phyloP scores from a whole-genome alignment of 495 filamentous ascomycete species.

The Hypomontagnella monticulosa region DNA sequence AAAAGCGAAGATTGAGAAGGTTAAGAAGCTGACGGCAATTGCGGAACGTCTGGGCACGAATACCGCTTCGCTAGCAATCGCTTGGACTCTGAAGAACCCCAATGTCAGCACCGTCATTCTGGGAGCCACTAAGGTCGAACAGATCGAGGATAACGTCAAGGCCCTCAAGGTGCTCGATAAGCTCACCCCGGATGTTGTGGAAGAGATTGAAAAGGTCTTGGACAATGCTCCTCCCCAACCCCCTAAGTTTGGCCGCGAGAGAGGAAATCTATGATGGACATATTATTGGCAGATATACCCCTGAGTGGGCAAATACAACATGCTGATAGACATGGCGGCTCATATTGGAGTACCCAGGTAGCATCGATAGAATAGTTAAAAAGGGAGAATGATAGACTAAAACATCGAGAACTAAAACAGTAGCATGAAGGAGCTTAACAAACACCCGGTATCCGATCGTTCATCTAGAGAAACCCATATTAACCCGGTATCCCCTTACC shows the following conservation, averaged over 20 bases:
- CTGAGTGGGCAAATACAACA: neutral
- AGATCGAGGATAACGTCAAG: conserved; percentile 74
- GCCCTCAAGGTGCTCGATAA: conserved; percentile 70
- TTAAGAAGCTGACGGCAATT: conserved; percentile 62
- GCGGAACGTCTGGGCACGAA: conserved; percentile 72
- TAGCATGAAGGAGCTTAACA: too few species aligned
- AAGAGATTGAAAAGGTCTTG: conserved; percentile 70
- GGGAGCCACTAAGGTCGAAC: conserved; percentile 75
- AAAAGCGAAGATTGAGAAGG: conserved; percentile 54
- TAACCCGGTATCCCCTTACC: too few species aligned
- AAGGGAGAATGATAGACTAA: too few species aligned
- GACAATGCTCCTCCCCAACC: conserved; percentile 34
- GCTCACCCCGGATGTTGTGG: conserved; percentile 72
- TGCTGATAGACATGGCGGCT: too few species aligned
- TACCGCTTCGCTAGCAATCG: conserved; percentile 65
- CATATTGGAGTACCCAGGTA: too few species aligned
- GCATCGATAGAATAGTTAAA: too few species aligned
- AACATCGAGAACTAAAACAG: too few species aligned
- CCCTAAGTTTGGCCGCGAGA: conserved; percentile 30
- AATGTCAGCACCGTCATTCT: conserved; percentile 78
- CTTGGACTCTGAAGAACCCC: conserved; percentile 81
- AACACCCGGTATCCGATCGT: too few species aligned
- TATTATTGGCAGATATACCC: neutral
- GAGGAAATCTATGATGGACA: neutral
- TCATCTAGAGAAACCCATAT: too few species aligned